These are phyloP conservation scores for Cucurbitaria berberidis DNA, from an alignment of 2,329 filamentous ascomycete genomes.

Conservation along the genomic window DNA sequence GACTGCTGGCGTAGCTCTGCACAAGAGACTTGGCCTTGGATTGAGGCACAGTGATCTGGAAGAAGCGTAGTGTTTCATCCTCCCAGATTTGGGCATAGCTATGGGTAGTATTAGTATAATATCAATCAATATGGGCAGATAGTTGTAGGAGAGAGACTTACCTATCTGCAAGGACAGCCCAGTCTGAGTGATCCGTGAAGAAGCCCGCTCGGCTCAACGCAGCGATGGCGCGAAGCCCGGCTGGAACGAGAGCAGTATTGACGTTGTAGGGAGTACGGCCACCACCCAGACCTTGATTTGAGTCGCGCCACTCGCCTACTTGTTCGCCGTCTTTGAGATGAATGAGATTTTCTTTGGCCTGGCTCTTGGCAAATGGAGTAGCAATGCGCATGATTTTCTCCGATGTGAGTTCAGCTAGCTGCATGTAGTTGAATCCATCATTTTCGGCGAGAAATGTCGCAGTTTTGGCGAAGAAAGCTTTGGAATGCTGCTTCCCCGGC, in stretches of 20 bases:
- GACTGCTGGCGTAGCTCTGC: slow-evolving; percentile 56
- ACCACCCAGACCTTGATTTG: slow-evolving; percentile 64
- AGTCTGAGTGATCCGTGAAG: slow-evolving; percentile 58
- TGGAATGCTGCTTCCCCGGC: slow-evolving; percentile 48
- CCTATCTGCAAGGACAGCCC: slow-evolving; percentile 51
- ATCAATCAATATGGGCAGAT: too few relatives aligned
- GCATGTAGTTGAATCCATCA: slow-evolving; percentile 58
- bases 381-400: slow-evolving; percentile 65
- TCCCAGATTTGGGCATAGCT: slow-evolving; percentile 69
- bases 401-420: slow-evolving; percentile 60
- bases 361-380: slow-evolving; percentile 60
- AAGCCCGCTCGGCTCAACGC: slow-evolving; percentile 58
- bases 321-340: slow-evolving; percentile 61
- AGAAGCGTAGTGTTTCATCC: slow-evolving; percentile 64
- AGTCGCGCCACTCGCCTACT: slow-evolving; percentile 70
- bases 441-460: slow-evolving; percentile 61
- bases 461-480: slow-evolving; percentile 49
- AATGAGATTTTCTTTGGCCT: slow-evolving; percentile 62
- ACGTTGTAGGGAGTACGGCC: slow-evolving; percentile 70
- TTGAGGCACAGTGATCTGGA: slow-evolving; percentile 55
- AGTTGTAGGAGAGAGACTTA: too few relatives aligned
- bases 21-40: slow-evolving; percentile 57
- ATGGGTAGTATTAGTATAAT: neutral
- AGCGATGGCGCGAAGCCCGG: slow-evolving; percentile 65
- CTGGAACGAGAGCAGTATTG: slow-evolving; percentile 67